A percentile compares a stretch with the other conserved stretches of the same genome.
Evolutionary conservation across 805 yeast species (phyloP).

Genomic region (Kodamaea lidongshanica): DNA sequence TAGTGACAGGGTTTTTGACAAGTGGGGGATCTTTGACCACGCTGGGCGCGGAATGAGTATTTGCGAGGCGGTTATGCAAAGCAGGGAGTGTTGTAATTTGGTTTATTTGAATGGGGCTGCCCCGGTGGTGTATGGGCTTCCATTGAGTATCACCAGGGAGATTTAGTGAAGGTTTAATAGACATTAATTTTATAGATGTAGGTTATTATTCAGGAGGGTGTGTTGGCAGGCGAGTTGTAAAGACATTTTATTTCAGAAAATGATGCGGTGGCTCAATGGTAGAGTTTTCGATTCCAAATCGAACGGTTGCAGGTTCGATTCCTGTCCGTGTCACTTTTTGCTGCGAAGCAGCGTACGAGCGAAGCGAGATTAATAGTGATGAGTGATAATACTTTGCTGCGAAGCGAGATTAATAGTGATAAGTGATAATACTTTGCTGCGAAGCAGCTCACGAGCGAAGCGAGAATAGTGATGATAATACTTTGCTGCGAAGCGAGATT

Average conservation of each 20-base stretch:
- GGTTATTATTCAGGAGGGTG: neutral
- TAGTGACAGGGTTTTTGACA: constrained; percentile 51
- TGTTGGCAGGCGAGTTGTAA: neutral
- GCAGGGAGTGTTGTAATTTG: constrained; percentile 66
- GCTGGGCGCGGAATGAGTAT: constrained; percentile 28
- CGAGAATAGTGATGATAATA: no score
- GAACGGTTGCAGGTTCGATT: no score
- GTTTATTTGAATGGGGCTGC: constrained; percentile 85
- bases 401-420: no score
- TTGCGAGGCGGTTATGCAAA: constrained; percentile 50
- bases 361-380: no score
- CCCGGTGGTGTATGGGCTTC: constrained; percentile 86
- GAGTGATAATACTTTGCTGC: no score
- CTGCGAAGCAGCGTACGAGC: no score
- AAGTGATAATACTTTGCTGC: no score
- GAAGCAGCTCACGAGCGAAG: no score
- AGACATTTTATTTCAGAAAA: neutral
- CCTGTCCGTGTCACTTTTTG: no score
- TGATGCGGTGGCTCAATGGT: no score
- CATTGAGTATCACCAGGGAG: constrained; percentile 30
- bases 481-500: no score
- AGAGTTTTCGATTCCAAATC: no score
- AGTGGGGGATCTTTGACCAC: constrained; percentile 58
- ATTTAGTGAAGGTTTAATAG: neutral
- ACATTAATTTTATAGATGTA: neutral